Conservation (phyloP, 2,329 filamentous ascomycete genomes). For the Davidsoniella eucalypti region DNA sequence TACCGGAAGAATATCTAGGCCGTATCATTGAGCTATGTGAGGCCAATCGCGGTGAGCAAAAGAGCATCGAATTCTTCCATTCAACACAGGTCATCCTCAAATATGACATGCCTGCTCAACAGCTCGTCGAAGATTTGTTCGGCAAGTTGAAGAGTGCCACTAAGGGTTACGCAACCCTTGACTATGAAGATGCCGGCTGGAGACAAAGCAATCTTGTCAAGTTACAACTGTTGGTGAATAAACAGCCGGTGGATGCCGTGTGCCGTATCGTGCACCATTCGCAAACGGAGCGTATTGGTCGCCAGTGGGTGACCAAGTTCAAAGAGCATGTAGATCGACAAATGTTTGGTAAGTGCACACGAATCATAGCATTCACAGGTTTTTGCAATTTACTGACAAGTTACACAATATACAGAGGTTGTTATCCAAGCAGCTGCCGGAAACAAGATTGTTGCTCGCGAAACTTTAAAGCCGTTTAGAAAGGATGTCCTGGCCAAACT, state of each 20-base stretch:
- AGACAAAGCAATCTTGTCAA: constrained; percentile 66
- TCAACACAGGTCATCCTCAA: constrained; percentile 85
- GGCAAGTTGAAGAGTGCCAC: constrained; percentile 87
- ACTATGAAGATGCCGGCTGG: constrained; percentile 94
- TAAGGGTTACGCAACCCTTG: constrained; percentile 87
- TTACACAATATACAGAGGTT: constrained; percentile 41
- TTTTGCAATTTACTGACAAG: background rate
- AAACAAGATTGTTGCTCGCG: constrained; percentile 67
- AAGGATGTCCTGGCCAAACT: constrained; percentile 91
- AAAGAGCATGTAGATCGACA: constrained; percentile 93
- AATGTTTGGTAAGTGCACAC: constrained; percentile 49
- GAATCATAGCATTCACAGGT: background rate
- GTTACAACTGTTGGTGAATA: constrained; percentile 86
- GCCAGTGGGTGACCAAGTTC: constrained; percentile 86
- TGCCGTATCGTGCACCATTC: constrained; percentile 74
- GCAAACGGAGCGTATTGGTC: constrained; percentile 64
- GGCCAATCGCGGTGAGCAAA: constrained; percentile 70
- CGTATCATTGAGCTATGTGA: constrained; percentile 93
- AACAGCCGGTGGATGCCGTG: constrained; percentile 81
- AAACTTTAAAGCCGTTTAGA: constrained; percentile 89
- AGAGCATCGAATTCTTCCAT: constrained; percentile 80
- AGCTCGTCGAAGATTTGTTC: constrained; percentile 92
- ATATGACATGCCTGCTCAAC: constrained; percentile 74
- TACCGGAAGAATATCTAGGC: constrained; percentile 87
- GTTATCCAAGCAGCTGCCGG: constrained; percentile 85